These are phyloP conservation scores for Elongisporangium anandrum DNA, from an alignment of 352 stramenopile genomes.

Conservation along the genomic window DNA sequence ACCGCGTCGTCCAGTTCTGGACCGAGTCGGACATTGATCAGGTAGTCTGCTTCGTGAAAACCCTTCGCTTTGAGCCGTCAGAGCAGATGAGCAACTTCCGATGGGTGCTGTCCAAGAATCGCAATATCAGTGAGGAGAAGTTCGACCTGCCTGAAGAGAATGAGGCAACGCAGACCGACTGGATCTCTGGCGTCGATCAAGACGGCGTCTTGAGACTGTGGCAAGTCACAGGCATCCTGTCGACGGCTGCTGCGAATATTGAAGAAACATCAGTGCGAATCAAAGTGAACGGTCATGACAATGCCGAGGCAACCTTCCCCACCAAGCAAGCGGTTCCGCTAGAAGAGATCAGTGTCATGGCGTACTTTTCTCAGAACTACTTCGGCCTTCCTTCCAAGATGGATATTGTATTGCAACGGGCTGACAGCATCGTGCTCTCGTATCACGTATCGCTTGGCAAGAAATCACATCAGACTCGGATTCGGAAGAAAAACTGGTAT, in stretches of 20 bases:
- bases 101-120: slow-evolving; percentile 79
- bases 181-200: slow-evolving; percentile 67
- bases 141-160: slow-evolving; percentile 44
- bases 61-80: slow-evolving; percentile 50
- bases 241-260: slow-evolving; percentile 19
- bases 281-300: slow-evolving; percentile 50
- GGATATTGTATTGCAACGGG: slow-evolving; percentile 67
- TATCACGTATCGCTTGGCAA: slow-evolving; percentile 52
- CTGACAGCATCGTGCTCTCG: slow-evolving; percentile 72
- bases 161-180: slow-evolving; percentile 52
- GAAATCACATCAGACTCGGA: slow-evolving; percentile 23
- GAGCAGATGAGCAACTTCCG: slow-evolving; percentile 59
- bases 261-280: slow-evolving; percentile 62
- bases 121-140: slow-evolving; percentile 76
- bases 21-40: slow-evolving; percentile 23
- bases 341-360: slow-evolving; percentile 67
- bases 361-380: slow-evolving; percentile 77
- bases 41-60: slow-evolving; percentile 18
- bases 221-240: slow-evolving; percentile 43
- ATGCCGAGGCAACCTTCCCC: neutral
- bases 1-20: slow-evolving; percentile 59
- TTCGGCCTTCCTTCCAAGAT: slow-evolving; percentile 69
- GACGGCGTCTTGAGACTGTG: slow-evolving; percentile 66
- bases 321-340: slow-evolving; percentile 19
- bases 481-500: slow-evolving; percentile 83